phyloP scores from a whole-genome alignment of 163 green algal species.

The Chlamydomonas reinhardtii region DNA sequence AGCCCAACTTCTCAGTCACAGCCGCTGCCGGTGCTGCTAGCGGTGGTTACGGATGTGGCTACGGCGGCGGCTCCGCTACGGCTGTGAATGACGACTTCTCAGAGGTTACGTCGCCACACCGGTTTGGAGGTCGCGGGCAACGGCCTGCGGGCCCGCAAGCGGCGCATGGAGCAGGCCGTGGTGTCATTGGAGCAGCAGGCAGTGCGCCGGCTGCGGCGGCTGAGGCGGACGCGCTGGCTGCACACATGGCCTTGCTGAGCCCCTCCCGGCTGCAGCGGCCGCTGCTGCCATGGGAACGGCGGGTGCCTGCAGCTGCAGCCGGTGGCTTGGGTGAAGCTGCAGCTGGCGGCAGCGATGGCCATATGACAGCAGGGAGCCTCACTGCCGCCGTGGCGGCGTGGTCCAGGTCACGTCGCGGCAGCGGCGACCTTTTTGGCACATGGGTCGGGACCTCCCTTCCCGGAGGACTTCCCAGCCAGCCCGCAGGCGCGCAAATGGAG shows the following conservation, averaged over 20 bases:
- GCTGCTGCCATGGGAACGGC: not conserved
- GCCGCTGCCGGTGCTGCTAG: not conserved
- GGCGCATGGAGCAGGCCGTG: not conserved
- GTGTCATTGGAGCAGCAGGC: not conserved
- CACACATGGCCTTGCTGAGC: conserved; percentile 16
- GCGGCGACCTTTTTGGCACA: no score
- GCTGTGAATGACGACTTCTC: not conserved
- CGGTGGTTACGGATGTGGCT: not conserved
- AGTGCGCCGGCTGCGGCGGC: not conserved
- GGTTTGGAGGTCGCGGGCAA: not conserved
- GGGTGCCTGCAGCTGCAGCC: no score
- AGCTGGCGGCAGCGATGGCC: no score
- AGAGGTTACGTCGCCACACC: conserved; percentile 38
- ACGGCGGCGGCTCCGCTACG: not conserved
- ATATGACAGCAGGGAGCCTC: no score
- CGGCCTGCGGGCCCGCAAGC: not conserved
- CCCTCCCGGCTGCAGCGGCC: not conserved
- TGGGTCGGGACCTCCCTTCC: not conserved
- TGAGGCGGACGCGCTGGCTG: not conserved
- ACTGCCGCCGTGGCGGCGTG: no score
- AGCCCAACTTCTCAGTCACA: no score
- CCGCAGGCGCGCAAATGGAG: not conserved
- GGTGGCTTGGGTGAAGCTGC: no score
- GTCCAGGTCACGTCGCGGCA: no score
- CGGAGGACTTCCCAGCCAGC: not conserved